A percentile compares a stretch with the other conserved stretches of the same genome.
Evolutionary conservation across 257 asterid species (phyloP).

Genomic region (Solanum lignicaule): DNA sequence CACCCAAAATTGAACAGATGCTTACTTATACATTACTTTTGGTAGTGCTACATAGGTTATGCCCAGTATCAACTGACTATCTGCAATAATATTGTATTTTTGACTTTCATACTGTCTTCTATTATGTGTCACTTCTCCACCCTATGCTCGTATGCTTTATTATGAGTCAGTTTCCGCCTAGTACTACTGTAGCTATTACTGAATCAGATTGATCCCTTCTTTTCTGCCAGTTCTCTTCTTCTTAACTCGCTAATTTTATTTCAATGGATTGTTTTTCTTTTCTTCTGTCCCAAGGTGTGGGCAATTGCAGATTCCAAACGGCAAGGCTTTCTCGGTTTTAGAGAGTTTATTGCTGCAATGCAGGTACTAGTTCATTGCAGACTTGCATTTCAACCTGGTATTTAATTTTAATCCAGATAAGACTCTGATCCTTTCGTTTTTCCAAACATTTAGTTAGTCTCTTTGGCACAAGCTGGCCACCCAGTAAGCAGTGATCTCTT

Average conservation of each 20-base stretch:
- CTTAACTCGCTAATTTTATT: not conserved
- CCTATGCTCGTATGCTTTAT: not conserved
- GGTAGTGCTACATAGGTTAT: not conserved
- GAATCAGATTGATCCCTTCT: not conserved
- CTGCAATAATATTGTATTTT: not conserved
- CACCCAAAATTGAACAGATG: not conserved
- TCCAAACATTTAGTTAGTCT: slow-evolving; percentile 45
- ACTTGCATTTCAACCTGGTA: not conserved
- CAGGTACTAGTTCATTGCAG: slow-evolving; percentile 44
- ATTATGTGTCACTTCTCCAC: not conserved
- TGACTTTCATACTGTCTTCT: not conserved
- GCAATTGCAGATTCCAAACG: slow-evolving; percentile 90
- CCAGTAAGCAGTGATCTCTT: slow-evolving; percentile 41
- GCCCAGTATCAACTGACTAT: not conserved
- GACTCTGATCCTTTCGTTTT: not conserved
- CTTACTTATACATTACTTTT: not conserved
- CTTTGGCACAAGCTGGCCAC: slow-evolving; percentile 88
- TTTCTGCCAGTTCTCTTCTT: not conserved
- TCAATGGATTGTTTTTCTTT: not conserved
- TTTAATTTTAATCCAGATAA: not conserved
- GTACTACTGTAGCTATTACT: not conserved
- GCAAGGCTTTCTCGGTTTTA: slow-evolving; percentile 91
- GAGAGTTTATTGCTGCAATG: slow-evolving; percentile 75
- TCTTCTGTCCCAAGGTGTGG: slow-evolving; percentile 52
- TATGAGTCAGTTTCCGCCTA: not conserved